Conservation (phyloP, 23 red algal genomes). For the Gracilaria vermiculophylla region DNA sequence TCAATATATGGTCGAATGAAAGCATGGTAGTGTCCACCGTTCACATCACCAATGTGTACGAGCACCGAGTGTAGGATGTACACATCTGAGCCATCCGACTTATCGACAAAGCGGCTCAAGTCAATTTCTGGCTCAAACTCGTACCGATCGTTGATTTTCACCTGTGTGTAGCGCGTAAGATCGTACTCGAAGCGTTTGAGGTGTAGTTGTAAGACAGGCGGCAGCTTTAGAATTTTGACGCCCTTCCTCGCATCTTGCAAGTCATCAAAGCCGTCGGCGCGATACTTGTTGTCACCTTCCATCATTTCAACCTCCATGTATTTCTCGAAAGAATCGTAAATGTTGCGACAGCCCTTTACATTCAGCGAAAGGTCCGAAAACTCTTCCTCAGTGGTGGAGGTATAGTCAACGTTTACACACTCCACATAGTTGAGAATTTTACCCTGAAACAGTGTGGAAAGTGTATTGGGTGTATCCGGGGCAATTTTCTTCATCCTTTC, state of each 20-base stretch:
- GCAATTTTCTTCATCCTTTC: conserved; percentile 91
- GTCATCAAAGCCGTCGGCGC: conserved; percentile 90
- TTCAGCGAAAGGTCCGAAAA: conserved; percentile 98
- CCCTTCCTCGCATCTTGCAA: conserved; percentile 91
- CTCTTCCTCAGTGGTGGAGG: conserved; percentile 73
- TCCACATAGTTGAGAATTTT: conserved; percentile 84
- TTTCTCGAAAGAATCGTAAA: conserved; percentile 98
- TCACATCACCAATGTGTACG: conserved; percentile 97
- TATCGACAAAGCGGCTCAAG: conserved; percentile 79
- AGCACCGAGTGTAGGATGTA: conserved; percentile 96
- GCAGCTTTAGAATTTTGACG: conserved; percentile 85
- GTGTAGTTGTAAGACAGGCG: conserved; percentile 95
- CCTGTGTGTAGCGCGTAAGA: conserved; percentile 72
- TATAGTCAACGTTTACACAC: conserved; percentile 87
- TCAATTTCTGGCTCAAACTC: conserved; percentile 87
- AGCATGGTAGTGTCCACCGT: conserved; percentile 94
- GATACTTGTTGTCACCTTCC: conserved; percentile 98
- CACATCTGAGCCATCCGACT: conserved; percentile 63
- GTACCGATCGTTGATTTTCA: conserved; percentile 98
- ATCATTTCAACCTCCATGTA: conserved; percentile 97
- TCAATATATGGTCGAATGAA: conserved; percentile 86
- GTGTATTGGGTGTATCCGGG: conserved; percentile 65
- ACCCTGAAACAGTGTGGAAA: conserved; percentile 88
- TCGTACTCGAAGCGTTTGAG: conserved; percentile 98
- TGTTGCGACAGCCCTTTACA: conserved; percentile 82